Conservation (phyloP, 2,329 filamentous ascomycete species). For the Grosmannia huntii region DNA sequence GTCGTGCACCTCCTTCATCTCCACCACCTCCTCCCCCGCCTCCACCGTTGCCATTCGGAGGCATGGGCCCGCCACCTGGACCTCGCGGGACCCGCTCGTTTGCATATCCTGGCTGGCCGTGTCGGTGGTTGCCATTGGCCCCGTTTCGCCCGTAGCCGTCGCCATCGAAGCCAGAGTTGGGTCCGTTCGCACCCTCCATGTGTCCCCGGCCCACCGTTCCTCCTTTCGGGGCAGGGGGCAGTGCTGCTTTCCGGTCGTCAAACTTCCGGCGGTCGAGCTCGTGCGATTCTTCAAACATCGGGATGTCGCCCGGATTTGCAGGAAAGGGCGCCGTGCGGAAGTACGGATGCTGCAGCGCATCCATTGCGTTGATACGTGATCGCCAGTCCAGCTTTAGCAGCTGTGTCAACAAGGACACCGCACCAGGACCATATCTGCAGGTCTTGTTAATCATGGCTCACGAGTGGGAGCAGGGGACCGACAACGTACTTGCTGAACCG, state of each 20-base stretch:
- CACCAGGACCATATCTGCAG: constrained; percentile 49
- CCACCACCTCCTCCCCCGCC: neutral
- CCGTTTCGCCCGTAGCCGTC: constrained; percentile 28
- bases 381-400: constrained; percentile 83
- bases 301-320: constrained; percentile 74
- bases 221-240: constrained; percentile 83
- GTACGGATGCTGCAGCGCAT: constrained; percentile 85
- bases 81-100: constrained; percentile 21
- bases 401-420: constrained; percentile 68
- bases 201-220: constrained; percentile 74
- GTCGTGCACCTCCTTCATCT: constrained; percentile 20
- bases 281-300: constrained; percentile 85
- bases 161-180: constrained; percentile 36
- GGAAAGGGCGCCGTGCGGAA: constrained; percentile 72
- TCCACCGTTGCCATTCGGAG: neutral
- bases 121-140: neutral
- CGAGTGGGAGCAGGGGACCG: constrained; percentile 2
- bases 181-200: constrained; percentile 28
- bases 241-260: constrained; percentile 68
- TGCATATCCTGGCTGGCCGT: constrained; percentile 16
- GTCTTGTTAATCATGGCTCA: constrained; percentile 8
- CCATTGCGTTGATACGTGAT: constrained; percentile 79
- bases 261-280: constrained; percentile 91
- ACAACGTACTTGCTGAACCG: constrained; percentile 55
- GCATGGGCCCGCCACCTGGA: constrained; percentile 17